Base-by-base conservation (phyloP, 108 stramenopile genomes). In the Mediolabrus comicus region DNA sequence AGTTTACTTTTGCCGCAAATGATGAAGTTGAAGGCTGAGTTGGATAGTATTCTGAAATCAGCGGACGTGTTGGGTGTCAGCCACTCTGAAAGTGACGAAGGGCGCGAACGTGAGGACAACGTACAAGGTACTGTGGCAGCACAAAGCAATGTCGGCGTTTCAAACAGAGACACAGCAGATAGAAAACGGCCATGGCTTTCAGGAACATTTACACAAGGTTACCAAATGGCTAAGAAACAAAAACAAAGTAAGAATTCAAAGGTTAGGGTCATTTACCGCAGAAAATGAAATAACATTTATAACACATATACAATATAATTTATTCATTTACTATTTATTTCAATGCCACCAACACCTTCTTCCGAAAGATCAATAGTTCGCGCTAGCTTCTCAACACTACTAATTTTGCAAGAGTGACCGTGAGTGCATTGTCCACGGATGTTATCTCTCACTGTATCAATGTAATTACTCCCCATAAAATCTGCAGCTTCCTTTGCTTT, bases 341-440 rank as follows among this genome's bases (percentile, higher is more conserved):
- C 64, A 16, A 77, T 32, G 29, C 76, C 69, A 19, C 76, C 69
- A 53, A 28, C 3, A 43, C 65, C 60, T 29, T 77, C 76, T 49
- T 70, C 76, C 19, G 70, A 58, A 22, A 79, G 33, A 62, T 80
- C 79, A 28, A 80, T 67, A 11, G 74, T 73, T 10, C 61, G 32
- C 39, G 54, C 62, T 30, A 80, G 61, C 61, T 75, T 71, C 55
- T 75, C 79, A 41, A 75, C 16, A 53, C 74, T 80, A 4, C 62
- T 63, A 12, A 60, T 51, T 59, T 80, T 80, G 54, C 79, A 80
- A 11, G 69, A 71, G 63, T 80, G 79, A 0, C 74, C 74, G 6
- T 71, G 41, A 39, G 74, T 75, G 36, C 79, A 80, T 31, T 80
- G 79, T 11, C 79, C 79, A 46, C 63, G 35, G 36, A 80, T 69